Percentiles rank a stretch among this genome's conserved stretches.
Evolutionary conservation across 2,329 filamentous ascomycete genomes (phyloP).

Genomic region (Ambrosiella cleistominuta): DNA sequence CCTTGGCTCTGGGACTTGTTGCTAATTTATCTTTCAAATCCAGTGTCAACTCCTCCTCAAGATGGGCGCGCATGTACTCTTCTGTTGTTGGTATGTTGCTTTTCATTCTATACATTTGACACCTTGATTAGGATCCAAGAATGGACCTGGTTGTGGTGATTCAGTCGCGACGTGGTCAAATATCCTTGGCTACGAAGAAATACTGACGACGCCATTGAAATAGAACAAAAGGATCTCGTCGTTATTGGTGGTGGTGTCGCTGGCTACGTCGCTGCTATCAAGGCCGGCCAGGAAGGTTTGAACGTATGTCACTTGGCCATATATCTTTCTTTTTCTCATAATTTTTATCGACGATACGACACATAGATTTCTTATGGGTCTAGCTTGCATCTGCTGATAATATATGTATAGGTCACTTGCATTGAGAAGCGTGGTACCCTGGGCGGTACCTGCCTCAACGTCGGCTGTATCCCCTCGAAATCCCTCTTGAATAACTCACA

Average conservation of each 20-base stretch:
- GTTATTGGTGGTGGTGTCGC: constrained; percentile 97
- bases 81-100: constrained; percentile 34
- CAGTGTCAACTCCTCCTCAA: constrained; percentile 18
- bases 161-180: not conserved
- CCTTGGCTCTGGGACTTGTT: not conserved
- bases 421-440: constrained; percentile 95
- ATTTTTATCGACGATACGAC: not conserved
- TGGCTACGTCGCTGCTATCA: constrained; percentile 97
- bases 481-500: constrained; percentile 99
- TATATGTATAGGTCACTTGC: constrained; percentile 55
- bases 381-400: not conserved
- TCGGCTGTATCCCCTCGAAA: constrained; percentile 98
- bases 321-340: not conserved
- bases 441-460: constrained; percentile 94
- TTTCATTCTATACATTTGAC: not conserved
- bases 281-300: constrained; percentile 90
- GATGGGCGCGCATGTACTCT: constrained; percentile 42
- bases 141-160: too few relatives aligned
- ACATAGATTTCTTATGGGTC: constrained; percentile 8
- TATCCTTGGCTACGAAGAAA: constrained; percentile 10
- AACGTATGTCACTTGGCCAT: constrained; percentile 43
- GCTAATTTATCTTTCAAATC: constrained; percentile 1
- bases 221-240: constrained; percentile 88
- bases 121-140: too few relatives aligned
- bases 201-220: constrained; percentile 18